Evolutionary conservation across 805 yeast genomes (phyloP).

Genomic region (Cyberlindnera xishuangbannaensis): DNA sequence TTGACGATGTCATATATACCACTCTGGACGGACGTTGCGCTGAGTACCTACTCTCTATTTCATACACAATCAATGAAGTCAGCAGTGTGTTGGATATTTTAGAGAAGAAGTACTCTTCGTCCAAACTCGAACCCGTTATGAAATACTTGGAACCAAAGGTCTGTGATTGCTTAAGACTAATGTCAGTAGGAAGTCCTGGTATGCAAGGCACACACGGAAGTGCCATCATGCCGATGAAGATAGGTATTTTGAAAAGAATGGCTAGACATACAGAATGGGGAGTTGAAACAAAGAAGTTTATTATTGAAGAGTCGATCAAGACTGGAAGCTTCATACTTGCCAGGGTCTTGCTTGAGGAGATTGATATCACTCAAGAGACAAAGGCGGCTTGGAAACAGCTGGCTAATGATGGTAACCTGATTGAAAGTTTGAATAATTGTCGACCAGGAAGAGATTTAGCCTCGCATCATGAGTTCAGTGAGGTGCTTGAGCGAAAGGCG

Average conservation of each 20-base stretch:
- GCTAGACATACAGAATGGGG: constrained; percentile 2
- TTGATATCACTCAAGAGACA: no score
- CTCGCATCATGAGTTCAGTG: no score
- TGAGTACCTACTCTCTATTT: neutral
- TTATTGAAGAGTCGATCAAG: constrained; percentile 2
- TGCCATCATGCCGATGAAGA: constrained; percentile 3
- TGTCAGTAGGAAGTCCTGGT: neutral
- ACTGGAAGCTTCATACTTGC: constrained; percentile 10
- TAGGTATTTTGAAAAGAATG: constrained; percentile 8
- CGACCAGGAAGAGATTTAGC: no score
- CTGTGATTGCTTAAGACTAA: neutral
- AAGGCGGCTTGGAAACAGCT: no score
- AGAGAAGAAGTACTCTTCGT: constrained; percentile 3
- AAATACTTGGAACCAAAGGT: constrained; percentile 1
- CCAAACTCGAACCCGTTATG: constrained; percentile 1
- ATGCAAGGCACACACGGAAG: neutral
- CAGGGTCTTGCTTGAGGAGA: constrained; percentile 1
- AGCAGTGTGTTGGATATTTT: constrained; percentile 9
- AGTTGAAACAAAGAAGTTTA: constrained; percentile 1
- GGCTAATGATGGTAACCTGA: no score
- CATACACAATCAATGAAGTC: constrained; percentile 7
- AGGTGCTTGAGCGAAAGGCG: no score
- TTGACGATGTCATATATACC: constrained; percentile 11
- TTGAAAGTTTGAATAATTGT: no score
- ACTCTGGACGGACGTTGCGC: constrained; percentile 3